Evolutionary conservation across 2,329 filamentous ascomycete species (phyloP).

Genomic region (Fusarium mundagurra): DNA sequence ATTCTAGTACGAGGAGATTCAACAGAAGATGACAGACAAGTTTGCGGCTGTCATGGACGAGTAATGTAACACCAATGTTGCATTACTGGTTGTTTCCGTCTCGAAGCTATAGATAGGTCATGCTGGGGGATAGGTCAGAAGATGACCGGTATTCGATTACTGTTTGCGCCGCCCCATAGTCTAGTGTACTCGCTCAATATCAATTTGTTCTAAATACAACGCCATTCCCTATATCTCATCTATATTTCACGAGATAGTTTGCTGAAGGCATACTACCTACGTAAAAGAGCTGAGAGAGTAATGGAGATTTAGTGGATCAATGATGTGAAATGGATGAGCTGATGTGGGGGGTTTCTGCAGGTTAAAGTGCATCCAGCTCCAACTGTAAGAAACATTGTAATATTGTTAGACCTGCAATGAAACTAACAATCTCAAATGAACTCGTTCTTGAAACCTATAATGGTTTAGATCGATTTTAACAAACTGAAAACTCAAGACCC

Average conservation of each 20-base stretch:
- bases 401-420: slow-evolving; percentile 1
- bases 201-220: slow-evolving; percentile 34
- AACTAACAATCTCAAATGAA: neutral
- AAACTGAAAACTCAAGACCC: neutral
- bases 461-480: neutral
- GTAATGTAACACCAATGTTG: slow-evolving; percentile 59
- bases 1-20: slow-evolving; percentile 85
- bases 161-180: slow-evolving; percentile 42
- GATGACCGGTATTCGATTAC: slow-evolving; percentile 39
- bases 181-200: slow-evolving; percentile 44
- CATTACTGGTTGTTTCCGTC: slow-evolving; percentile 38
- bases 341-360: slow-evolving; percentile 36
- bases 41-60: slow-evolving; percentile 97
- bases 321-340: slow-evolving; percentile 7
- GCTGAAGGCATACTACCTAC: neutral
- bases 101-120: slow-evolving; percentile 44
- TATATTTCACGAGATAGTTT: neutral
- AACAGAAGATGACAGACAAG: slow-evolving; percentile 94
- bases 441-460: neutral
- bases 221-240: neutral
- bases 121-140: slow-evolving; percentile 35
- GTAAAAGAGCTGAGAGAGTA: neutral
- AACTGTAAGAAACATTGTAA: slow-evolving; percentile 1
- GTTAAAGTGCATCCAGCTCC: slow-evolving; percentile 13
- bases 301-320: slow-evolving; percentile 15